Evolutionary conservation across 805 yeast genomes (phyloP), one percentile per base, ranked within the genome.

Genomic region (Starmerella kuoi): DNA sequence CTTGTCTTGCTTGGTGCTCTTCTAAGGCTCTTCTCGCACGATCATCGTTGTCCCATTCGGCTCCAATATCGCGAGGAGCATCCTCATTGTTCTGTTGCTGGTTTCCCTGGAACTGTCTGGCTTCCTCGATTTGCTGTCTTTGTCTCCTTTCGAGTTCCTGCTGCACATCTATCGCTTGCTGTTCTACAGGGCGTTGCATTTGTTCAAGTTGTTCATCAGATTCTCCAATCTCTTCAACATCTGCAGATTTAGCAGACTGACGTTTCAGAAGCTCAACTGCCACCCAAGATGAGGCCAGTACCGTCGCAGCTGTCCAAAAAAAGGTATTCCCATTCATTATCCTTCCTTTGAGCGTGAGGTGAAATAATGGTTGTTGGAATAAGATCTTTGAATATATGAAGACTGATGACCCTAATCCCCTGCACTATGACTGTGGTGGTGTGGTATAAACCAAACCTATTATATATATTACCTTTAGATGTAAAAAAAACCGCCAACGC

Each of bases 1-100:
- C 37, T 40, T 42, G 44, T 4, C 39, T 46, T 19, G 39, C 40
- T 44, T 45, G 50, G 15, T 35, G 44, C 32, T 37, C 54, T 24
- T 49, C 54, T 5, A 50, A 35, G n/a, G 53, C 50, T 8, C 31
- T 30, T 22, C 54, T 30, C 15, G 51, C 47, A 12, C 55, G 42
- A 24, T 47, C 49, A 31, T 41, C 50, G 26, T 41, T 41, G 24
- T 41, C 49, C 28, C 20, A 41, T n/a, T 30, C 45, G 21, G 34
- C 41, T 27, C 51, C 53, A 7, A 39, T 40, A 31, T 39, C 51
- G 12, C 31, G n/a, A 5, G 24, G 40, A 18, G 12, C 26, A 7
- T 35, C 37, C 17, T 17, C 37, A 9, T 9, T 17, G 31, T 37
- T 11, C 28, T 25, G 28, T 9, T 25, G 28, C 37, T 35, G 33